Evolutionary conservation across 148 eudicot genomes (phyloP).

Genomic region (Vaccinium myrtillus): DNA sequence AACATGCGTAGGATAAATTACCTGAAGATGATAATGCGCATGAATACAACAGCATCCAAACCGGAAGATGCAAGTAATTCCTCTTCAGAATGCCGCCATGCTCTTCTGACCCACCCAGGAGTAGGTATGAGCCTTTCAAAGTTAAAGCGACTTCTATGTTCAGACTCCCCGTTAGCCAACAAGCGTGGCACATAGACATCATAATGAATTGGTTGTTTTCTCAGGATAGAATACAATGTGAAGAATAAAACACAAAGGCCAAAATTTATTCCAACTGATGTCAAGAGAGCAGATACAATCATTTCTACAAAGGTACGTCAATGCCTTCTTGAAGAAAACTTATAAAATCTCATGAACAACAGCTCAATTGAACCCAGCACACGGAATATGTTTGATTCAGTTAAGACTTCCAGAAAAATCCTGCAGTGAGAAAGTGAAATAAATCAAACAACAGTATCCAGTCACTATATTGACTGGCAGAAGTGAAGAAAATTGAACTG

Average conservation of each 20-base stretch:
- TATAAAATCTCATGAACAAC: conserved; percentile 13
- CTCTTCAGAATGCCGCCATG: conserved; percentile 65
- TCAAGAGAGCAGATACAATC: conserved; percentile 74
- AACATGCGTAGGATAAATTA: conserved; percentile 17
- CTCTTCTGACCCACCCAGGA: conserved; percentile 61
- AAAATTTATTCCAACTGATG: conserved; percentile 72
- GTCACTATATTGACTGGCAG: background rate
- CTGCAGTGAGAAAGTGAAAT: background rate
- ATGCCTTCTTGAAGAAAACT: conserved; percentile 16
- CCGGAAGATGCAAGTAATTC: conserved; percentile 66
- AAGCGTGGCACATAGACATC: conserved; percentile 59
- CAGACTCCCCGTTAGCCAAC: conserved; percentile 39
- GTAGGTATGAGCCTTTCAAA: conserved; percentile 52
- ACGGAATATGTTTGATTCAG: background rate
- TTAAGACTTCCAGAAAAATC: background rate
- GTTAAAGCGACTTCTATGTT: conserved; percentile 20
- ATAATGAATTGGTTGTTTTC: conserved; percentile 61
- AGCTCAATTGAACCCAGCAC: conserved; percentile 25
- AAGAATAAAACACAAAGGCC: conserved; percentile 64
- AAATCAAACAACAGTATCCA: background rate
- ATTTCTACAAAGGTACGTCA: conserved; percentile 29
- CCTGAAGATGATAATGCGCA: conserved; percentile 70
- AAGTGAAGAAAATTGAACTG: background rate
- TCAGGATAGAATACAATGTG: conserved; percentile 56
- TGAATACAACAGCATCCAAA: conserved; percentile 77